These are phyloP conservation scores for Umbelopsis ramanniana DNA, from an alignment of 192 early-diverging fungal species.

Conservation along the genomic window DNA sequence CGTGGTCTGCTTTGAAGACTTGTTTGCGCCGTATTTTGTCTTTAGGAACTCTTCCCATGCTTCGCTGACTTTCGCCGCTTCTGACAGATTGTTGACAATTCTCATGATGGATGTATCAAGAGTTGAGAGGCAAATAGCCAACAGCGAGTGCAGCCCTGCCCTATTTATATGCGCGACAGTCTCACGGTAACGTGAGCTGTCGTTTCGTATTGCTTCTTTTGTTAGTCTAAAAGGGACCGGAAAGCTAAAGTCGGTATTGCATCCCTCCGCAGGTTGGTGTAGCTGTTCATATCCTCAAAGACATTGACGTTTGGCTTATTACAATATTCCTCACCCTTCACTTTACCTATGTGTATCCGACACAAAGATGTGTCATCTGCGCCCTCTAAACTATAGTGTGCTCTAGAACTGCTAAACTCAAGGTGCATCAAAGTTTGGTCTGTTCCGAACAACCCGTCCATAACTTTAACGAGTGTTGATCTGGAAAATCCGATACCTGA, in stretches of 20 bases:
- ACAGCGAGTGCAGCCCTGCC: background rate
- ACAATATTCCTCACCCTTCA: too few species aligned
- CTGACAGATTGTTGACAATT: slow-evolving; percentile 26
- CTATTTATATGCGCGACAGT: background rate
- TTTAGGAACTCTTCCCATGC: slow-evolving; percentile 37
- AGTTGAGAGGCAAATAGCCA: background rate
- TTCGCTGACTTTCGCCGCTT: slow-evolving; percentile 32
- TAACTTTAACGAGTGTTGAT: background rate
- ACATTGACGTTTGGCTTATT: too few species aligned
- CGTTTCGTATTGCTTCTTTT: background rate
- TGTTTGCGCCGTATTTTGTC: slow-evolving; percentile 30
- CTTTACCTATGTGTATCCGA: too few species aligned
- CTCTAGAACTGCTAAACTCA: background rate
- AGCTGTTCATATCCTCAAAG: too few species aligned
- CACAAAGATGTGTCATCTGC: too few species aligned
- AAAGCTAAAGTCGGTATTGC: too few species aligned
- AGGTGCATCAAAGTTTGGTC: slow-evolving; percentile 9
- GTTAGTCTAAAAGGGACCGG: too few species aligned
- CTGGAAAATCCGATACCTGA: background rate
- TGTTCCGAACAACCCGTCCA: background rate
- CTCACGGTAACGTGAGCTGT: slow-evolving; percentile 2
- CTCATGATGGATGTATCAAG: slow-evolving; percentile 4
- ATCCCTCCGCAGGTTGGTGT: too few species aligned
- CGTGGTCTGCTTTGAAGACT: slow-evolving; percentile 13
- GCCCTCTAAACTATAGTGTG: background rate